phyloP scores from a whole-genome alignment of 768 basidiomycete genomes.

The Trametes cingulata region DNA sequence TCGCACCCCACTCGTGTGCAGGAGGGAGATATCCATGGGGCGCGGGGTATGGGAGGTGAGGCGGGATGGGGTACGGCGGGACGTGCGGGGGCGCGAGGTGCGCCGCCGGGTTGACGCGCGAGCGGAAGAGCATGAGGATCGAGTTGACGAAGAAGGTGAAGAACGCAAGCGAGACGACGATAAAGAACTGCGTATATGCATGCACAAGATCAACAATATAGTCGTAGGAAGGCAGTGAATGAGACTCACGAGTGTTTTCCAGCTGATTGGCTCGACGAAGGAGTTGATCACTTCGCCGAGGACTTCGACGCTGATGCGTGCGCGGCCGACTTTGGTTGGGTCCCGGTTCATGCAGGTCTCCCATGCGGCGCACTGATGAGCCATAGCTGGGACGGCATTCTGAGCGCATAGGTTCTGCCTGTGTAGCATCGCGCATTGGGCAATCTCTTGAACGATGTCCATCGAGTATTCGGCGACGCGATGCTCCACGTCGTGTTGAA shows the following conservation, averaged over 20 bases:
- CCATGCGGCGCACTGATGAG: constrained; percentile 84
- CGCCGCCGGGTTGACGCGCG: constrained; percentile 48
- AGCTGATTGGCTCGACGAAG: constrained; percentile 96
- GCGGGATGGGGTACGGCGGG: constrained; percentile 39
- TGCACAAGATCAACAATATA: not conserved
- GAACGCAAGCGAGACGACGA: constrained; percentile 73
- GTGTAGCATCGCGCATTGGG: constrained; percentile 79
- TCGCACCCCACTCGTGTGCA: constrained; percentile 45
- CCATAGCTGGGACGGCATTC: constrained; percentile 84
- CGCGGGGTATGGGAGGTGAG: constrained; percentile 43
- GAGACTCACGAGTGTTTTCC: constrained; percentile 85
- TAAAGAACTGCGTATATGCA: constrained; percentile 58
- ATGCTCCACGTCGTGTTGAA: constrained; percentile 87
- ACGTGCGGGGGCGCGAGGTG: constrained; percentile 20
- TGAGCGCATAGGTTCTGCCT: constrained; percentile 79
- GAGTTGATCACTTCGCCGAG: constrained; percentile 96
- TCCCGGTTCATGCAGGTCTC: constrained; percentile 95
- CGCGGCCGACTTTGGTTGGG: constrained; percentile 84
- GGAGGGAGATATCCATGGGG: constrained; percentile 53
- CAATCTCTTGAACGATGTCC: constrained; percentile 92
- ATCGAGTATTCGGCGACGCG: constrained; percentile 86
- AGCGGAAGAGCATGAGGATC: constrained; percentile 75
- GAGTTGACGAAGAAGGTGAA: constrained; percentile 80
- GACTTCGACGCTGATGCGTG: constrained; percentile 89
- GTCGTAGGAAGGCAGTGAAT: not conserved